Percentiles rank a stretch among this genome's conserved stretches.
These are phyloP conservation scores for Mortierella sp. DNA, from an alignment of 371 early-diverging fungal genomes.

Conservation along the genomic window DNA sequence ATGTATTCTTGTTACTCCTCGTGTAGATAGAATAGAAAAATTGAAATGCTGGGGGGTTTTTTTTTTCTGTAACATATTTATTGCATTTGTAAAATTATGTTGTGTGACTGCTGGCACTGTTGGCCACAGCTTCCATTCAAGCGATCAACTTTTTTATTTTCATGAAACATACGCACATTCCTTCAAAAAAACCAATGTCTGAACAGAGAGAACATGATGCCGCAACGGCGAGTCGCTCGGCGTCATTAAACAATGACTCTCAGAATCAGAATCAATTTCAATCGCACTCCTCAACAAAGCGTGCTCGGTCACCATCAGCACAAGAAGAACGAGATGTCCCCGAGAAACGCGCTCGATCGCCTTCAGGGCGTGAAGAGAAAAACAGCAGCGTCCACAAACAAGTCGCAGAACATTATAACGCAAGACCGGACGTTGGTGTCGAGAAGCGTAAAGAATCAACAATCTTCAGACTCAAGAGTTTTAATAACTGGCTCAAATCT, in stretches of 20 bases:
- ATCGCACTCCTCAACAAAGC: conserved; percentile 13
- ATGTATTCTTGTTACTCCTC: too few relatives aligned
- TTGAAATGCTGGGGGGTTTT: too few relatives aligned
- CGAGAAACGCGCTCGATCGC: conserved; percentile 14
- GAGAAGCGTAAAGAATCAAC: conserved; percentile 83
- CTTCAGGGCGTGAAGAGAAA: not conserved
- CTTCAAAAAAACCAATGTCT: not conserved
- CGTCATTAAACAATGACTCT: not conserved
- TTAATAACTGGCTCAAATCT: conserved; percentile 98
- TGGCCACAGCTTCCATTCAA: not conserved
- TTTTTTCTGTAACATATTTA: not conserved
- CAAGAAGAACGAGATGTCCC: not conserved
- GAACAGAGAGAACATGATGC: not conserved
- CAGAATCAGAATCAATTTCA: not conserved
- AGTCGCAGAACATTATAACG: conserved; percentile 96
- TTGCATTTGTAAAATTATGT: not conserved
- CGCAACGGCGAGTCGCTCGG: not conserved
- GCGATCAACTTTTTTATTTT: too few relatives aligned
- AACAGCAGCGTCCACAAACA: conserved; percentile 25
- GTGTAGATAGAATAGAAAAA: too few relatives aligned
- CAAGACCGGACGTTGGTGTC: conserved; percentile 82
- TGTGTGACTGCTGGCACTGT: conserved; percentile 1
- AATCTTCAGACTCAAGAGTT: conserved; percentile 89
- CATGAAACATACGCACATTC: too few relatives aligned
- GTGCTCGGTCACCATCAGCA: conserved; percentile 30